These are phyloP conservation scores for Hypoxylon sp. DNA, from an alignment of 2,329 filamentous ascomycete genomes.

Conservation along the genomic window DNA sequence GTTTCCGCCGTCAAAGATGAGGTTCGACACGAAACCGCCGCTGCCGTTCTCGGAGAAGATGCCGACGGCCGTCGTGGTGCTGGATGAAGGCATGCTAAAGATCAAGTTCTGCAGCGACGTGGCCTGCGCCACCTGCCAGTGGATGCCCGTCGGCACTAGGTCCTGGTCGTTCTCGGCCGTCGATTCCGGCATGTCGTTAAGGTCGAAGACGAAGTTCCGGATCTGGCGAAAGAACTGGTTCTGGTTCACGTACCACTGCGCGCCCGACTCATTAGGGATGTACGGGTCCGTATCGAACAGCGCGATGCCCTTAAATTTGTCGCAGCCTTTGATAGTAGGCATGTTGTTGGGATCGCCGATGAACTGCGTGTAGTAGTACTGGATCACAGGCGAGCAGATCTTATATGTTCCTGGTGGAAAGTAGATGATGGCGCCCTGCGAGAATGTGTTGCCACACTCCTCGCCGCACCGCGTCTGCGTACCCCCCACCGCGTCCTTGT, in stretches of 20 bases:
- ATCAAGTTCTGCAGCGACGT: constrained; percentile 68
- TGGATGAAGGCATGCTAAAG: constrained; percentile 61
- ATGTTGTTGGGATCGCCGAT: constrained; percentile 59
- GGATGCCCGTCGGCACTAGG: constrained; percentile 62
- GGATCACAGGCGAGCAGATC: constrained; percentile 30
- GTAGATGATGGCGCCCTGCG: constrained; percentile 35
- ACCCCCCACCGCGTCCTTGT: no score
- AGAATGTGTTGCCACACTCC: constrained; percentile 26
- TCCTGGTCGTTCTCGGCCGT: constrained; percentile 59
- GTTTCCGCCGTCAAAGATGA: constrained; percentile 70
- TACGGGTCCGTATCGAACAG: constrained; percentile 29
- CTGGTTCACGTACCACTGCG: constrained; percentile 69
- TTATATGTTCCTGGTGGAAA: constrained; percentile 41
- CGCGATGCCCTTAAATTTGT: constrained; percentile 62
- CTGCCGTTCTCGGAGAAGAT: constrained; percentile 64
- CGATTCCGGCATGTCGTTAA: constrained; percentile 61
- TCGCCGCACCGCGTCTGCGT: constrained; percentile 28
- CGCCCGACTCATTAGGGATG: constrained; percentile 9
- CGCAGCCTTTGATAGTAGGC: constrained; percentile 70
- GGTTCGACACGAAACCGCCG: constrained; percentile 70
- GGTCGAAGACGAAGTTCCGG: constrained; percentile 66
- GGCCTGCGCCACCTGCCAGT: constrained; percentile 70
- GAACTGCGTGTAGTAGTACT: constrained; percentile 60
- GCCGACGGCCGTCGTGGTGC: neutral
- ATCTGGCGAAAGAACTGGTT: constrained; percentile 67